Evolutionary conservation across 2,329 filamentous ascomycete species (phyloP), one percentile per base, ranked within the genome.

Genomic region (Didymella segeticola): DNA sequence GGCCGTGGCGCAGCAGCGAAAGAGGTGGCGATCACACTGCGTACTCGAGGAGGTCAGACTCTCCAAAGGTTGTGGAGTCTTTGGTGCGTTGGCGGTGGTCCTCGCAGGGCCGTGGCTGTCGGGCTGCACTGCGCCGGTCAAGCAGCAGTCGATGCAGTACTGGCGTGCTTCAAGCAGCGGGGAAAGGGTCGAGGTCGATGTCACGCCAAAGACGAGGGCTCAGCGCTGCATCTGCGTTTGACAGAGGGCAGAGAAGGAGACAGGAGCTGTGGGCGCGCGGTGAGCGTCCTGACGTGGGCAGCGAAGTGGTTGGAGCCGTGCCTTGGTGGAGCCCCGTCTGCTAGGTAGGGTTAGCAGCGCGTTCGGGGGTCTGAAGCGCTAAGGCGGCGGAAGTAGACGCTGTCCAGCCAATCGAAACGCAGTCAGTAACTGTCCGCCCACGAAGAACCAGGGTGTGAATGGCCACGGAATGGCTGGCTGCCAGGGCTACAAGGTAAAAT

Each of bases 301-400:
- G 58, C 47, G 45, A 58, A 51, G 56, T 43, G 43, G 63, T 58
- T 53, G 60, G 43, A 56, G 61, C 53, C 52, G 58, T 56, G 54
- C 55, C 50, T 57, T 54, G 57, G 60, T 62, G 61, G 61, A 60
- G 52, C 56, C 58, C 47, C 47, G 49, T 55, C 49, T 56, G 43
- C 50, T 56, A 54, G 33, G 41, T 17, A 29, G 41, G 48, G 39
- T 39, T 51, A 49, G 34, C 47, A 49, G 45, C 42, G 23, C n/a
- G n/a, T n/a, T 47, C 42, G 42, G 43, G 45, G 51, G 31, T 45
- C 37, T n/a, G n/a, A 43, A 48, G 56, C 52, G 57, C 59, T 62
- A 58, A 56, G 38, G 43, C 30, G 43, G 47, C 51, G 49, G 53
- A 58, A 47, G 55, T 61, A 63, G 63, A 62, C 54, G 45, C 47